Evolutionary conservation across 139 green algal species (phyloP).

Genomic region (Microglena sp.): DNA sequence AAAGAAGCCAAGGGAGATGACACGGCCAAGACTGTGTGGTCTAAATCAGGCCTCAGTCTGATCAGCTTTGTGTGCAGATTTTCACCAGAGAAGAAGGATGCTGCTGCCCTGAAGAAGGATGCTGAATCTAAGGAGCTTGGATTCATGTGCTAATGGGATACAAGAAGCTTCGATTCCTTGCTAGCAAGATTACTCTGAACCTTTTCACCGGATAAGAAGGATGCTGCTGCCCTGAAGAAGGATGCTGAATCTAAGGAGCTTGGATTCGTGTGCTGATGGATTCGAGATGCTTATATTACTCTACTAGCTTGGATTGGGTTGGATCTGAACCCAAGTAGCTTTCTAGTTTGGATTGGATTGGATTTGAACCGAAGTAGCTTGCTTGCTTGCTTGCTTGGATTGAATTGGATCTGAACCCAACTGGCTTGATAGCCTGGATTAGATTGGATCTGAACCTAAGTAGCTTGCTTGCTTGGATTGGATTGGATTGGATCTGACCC

Average conservation of each 20-base stretch:
- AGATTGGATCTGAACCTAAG: too few relatives aligned
- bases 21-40: background rate
- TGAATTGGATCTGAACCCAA: too few relatives aligned
- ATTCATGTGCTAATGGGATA: background rate
- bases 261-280: background rate
- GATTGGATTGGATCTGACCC: too few relatives aligned
- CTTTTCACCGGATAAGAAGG: background rate
- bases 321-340: too few relatives aligned
- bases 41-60: background rate
- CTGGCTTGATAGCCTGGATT: too few relatives aligned
- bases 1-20: background rate
- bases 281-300: too few relatives aligned
- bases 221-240: background rate
- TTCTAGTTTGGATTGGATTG: too few relatives aligned
- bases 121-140: background rate
- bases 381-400: too few relatives aligned
- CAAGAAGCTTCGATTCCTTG: background rate
- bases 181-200: background rate
- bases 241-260: background rate
- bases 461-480: too few relatives aligned
- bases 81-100: background rate
- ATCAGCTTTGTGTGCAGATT: conserved; percentile 1
- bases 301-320: too few relatives aligned
- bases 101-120: conserved; percentile 2
- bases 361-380: too few relatives aligned